phyloP scores from a whole-genome alignment of 495 filamentous ascomycete species.

The Pyrenopolyporus hunteri region DNA sequence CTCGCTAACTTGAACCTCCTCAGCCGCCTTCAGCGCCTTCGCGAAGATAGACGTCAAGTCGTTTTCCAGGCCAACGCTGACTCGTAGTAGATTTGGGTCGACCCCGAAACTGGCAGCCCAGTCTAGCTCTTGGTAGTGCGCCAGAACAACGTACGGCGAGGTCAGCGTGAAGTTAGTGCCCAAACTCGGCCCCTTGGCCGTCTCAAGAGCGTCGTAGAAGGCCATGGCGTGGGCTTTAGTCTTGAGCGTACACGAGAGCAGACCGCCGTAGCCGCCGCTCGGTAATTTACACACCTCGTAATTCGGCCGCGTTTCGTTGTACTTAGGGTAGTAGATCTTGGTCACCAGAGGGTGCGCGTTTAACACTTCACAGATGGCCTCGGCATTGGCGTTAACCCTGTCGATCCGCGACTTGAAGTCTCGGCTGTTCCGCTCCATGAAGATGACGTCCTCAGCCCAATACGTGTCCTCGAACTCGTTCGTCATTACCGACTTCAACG shows the following conservation, averaged over 20 bases:
- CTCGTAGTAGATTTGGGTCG: constrained; percentile 74
- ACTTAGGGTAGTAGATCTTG: constrained; percentile 85
- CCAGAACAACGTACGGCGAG: constrained; percentile 88
- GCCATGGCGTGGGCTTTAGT: constrained; percentile 70
- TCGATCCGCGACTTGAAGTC: constrained; percentile 86
- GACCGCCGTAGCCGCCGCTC: constrained; percentile 86
- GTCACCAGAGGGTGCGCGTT: constrained; percentile 65
- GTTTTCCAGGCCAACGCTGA: constrained; percentile 90
- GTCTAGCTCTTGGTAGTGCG: constrained; percentile 89
- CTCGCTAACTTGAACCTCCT: constrained; percentile 28
- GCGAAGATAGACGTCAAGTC: constrained; percentile 61
- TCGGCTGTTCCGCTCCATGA: constrained; percentile 94
- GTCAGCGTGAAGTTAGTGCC: constrained; percentile 95
- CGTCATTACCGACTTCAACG: constrained; percentile 66
- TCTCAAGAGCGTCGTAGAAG: constrained; percentile 87
- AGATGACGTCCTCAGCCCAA: constrained; percentile 92
- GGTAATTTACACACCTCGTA: constrained; percentile 81
- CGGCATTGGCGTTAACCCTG: constrained; percentile 84
- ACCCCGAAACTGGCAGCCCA: constrained; percentile 86
- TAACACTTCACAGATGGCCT: constrained; percentile 77
- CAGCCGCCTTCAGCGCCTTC: constrained; percentile 55
- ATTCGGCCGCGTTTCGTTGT: constrained; percentile 66
- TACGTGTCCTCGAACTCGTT: constrained; percentile 83
- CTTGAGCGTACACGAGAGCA: constrained; percentile 83
- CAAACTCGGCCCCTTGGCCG: constrained; percentile 90